Evolutionary conservation across 495 filamentous ascomycete genomes (phyloP).

Genomic region (Penicillium paradoxum): DNA sequence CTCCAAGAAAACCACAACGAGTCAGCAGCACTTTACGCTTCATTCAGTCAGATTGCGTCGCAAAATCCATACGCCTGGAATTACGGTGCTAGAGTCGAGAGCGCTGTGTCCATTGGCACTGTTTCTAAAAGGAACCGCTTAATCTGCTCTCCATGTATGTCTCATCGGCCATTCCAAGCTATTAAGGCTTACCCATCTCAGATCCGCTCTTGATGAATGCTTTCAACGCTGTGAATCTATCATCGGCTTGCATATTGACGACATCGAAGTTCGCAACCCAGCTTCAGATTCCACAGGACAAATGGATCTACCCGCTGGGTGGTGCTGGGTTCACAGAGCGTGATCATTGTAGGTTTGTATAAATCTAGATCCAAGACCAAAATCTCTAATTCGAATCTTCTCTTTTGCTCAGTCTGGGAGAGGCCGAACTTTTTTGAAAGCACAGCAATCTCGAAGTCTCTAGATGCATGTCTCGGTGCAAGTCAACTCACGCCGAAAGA

Average conservation of each 20-base stretch:
- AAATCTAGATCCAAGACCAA: background rate
- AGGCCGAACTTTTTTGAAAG: conserved; percentile 47
- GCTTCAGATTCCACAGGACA: conserved; percentile 43
- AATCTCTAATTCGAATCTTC: background rate
- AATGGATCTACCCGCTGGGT: conserved; percentile 54
- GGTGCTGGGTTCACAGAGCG: conserved; percentile 50
- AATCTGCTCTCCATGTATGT: conserved; percentile 50
- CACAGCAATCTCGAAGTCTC: conserved; percentile 45
- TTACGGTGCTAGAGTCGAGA: conserved; percentile 34
- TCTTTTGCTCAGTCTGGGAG: conserved; percentile 43
- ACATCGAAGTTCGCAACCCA: conserved; percentile 42
- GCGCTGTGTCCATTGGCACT: conserved; percentile 35
- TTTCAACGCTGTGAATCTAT: conserved; percentile 55
- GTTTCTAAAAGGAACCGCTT: conserved; percentile 48
- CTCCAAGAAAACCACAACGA: conserved; percentile 44
- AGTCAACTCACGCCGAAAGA: conserved; percentile 34
- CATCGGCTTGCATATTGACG: conserved; percentile 49
- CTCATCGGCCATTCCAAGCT: background rate
- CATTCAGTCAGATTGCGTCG: conserved; percentile 45
- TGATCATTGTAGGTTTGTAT: conserved; percentile 34
- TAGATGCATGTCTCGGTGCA: conserved; percentile 38
- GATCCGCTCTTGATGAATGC: conserved; percentile 59
- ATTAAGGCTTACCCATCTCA: conserved; percentile 13
- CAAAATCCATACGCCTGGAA: conserved; percentile 44
- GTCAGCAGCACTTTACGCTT: conserved; percentile 44